Base-by-base conservation (phyloP, 495 filamentous ascomycete genomes). In the Penicillium pancosmium region DNA sequence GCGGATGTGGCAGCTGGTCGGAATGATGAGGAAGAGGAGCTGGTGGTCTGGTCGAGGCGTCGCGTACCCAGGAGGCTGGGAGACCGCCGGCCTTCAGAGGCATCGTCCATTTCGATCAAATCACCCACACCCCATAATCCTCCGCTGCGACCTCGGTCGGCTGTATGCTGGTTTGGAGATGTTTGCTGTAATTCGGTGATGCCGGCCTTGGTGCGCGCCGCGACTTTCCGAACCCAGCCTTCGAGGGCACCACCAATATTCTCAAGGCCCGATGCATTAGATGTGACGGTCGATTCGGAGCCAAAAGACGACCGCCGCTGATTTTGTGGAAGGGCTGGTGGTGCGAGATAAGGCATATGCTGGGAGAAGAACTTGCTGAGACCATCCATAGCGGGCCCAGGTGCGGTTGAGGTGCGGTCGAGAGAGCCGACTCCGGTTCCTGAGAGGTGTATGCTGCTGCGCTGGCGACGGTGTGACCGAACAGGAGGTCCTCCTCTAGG, bases 351-450 rank as follows among this genome's bases (percentile, higher is more conserved):
- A 0, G 92, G 90, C 19, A 96, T 71, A 66, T 94, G 90, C 56
- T 87, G 84, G 3, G 85, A 86, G 54, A 93, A 86, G 72, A 91
- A 87, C 36, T 86, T 84, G 71, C 91, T 96, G 59, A 97, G 75
- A 5, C 84, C 84, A 69, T 97, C 92, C 48, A 86, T 79, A 19
- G 88, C 91, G 13, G 92, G 91, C 0, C 92, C 92, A 0, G 92
- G 92, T 3, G 79, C 82, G 35, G 83, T 82, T 4, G 89, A 86
- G 57, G 82, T 82, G 59, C 75, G 81, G 49, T 84, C 84, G 50
- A 97, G 82, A 0, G 89, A 92, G 31, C 92, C 92, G 6, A 97
- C 92, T 12, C 92, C 92, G 4, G 92, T 91, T 4, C 89, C 90
- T 25, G 87, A 81, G 65, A 96, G 77, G 63, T 66, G 74, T 10